Percentiles rank a stretch among this genome's conserved stretches.
Conservation (phyloP, 129 eudicot species). For the Escallonia herrerae region DNA sequence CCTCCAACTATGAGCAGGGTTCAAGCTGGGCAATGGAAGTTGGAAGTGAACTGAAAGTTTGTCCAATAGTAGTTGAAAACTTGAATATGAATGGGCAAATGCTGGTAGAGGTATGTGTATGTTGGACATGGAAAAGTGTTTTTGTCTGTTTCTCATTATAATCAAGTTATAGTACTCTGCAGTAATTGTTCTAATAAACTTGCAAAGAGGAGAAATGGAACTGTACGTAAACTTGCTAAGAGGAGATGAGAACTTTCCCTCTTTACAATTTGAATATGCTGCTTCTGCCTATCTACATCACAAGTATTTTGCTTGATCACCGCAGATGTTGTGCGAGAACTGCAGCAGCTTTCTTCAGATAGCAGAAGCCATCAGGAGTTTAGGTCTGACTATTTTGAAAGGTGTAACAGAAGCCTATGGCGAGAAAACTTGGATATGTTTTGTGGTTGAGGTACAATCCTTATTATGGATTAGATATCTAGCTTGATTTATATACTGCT, state of each 20-base stretch:
- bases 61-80: slow-evolving; percentile 83
- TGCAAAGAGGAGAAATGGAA: not conserved
- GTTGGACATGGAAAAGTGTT: not conserved
- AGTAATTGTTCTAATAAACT: not conserved
- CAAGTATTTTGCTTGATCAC: slow-evolving; percentile 1
- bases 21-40: slow-evolving; percentile 99
- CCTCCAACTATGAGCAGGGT: slow-evolving; percentile 56
- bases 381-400: slow-evolving; percentile 76
- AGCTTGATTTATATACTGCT: not conserved
- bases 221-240: not conserved
- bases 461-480: not conserved
- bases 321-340: slow-evolving; percentile 75
- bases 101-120: slow-evolving; percentile 64
- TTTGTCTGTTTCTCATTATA: too few species aligned
- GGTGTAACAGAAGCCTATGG: slow-evolving; percentile 67
- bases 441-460: slow-evolving; percentile 73
- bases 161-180: not conserved
- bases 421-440: slow-evolving; percentile 73
- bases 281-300: not conserved
- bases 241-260: not conserved
- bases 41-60: slow-evolving; percentile 51
- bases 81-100: slow-evolving; percentile 68
- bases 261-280: not conserved
- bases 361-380: slow-evolving; percentile 62
- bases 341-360: slow-evolving; percentile 56